A percentile compares a stretch with the other conserved stretches of the same genome.
These are phyloP conservation scores for Porphyra umbilicalis DNA, from an alignment of 31 red algal genomes.

Conservation along the genomic window DNA sequence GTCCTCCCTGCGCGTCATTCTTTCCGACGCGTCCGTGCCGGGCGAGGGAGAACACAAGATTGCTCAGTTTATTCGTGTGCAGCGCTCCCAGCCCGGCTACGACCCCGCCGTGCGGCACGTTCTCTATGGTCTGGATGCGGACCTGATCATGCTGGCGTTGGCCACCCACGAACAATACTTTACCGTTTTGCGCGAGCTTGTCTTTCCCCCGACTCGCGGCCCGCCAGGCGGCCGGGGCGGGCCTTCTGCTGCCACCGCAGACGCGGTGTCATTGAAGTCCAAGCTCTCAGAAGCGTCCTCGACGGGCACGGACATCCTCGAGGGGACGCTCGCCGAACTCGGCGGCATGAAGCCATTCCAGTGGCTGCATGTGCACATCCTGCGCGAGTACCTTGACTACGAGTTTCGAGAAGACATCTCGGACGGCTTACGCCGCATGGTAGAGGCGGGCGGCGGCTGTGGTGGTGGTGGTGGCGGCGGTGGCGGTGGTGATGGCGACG, in stretches of 20 bases:
- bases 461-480: too few species aligned
- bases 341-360: conserved; percentile 77
- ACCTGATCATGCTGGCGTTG: conserved; percentile 98
- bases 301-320: neutral
- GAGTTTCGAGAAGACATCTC: conserved; percentile 69
- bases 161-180: conserved; percentile 94
- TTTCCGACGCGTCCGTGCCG: conserved; percentile 79
- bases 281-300: neutral
- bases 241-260: neutral
- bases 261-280: neutral
- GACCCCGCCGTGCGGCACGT: conserved; percentile 63
- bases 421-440: neutral
- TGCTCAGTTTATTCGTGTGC: conserved; percentile 75
- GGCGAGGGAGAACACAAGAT: conserved; percentile 99
- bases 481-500: too few species aligned
- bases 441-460: neutral
- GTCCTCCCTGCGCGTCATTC: conserved; percentile 48
- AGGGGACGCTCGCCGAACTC: conserved; percentile 20
- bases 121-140: conserved; percentile 96
- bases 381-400: conserved; percentile 87
- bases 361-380: conserved; percentile 56
- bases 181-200: conserved; percentile 77
- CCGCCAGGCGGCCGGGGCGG: neutral
- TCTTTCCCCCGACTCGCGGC: conserved; percentile 20
- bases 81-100: conserved; percentile 55